Evolutionary conservation across 441 rosid genomes (phyloP).

Genomic region (Syzygium syzygioides): DNA sequence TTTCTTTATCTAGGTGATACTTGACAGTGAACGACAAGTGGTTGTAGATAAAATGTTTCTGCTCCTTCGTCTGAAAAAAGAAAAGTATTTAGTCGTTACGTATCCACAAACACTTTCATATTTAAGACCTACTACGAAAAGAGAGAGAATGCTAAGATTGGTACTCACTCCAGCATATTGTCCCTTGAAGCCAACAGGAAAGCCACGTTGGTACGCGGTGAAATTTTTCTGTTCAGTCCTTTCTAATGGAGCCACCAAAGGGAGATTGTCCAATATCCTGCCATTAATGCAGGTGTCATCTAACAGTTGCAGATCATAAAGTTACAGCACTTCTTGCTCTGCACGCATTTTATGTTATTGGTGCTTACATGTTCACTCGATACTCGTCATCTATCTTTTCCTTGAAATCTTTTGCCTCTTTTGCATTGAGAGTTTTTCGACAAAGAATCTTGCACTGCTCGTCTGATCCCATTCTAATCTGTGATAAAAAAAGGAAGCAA

Average conservation of each 20-base stretch:
- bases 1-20: constrained; percentile 4
- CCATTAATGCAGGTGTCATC: background rate
- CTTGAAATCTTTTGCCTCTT: constrained; percentile 5
- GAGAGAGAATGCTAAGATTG: background rate
- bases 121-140: background rate
- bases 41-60: constrained; percentile 14
- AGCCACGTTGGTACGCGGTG: constrained; percentile 4
- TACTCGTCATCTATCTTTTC: constrained; percentile 11
- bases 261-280: constrained; percentile 13
- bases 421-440: background rate
- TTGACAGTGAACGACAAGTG: constrained; percentile 14
- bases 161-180: background rate
- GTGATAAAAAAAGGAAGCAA: background rate
- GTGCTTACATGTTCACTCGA: constrained; percentile 13
- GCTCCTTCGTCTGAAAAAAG: background rate
- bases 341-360: background rate
- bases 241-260: constrained; percentile 13
- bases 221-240: constrained; percentile 6
- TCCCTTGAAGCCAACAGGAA: constrained; percentile 8
- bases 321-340: background rate
- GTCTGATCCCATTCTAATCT: constrained; percentile 6
- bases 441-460: constrained; percentile 1
- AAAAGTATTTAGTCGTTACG: background rate
- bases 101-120: background rate
- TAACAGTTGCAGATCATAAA: background rate